Evolutionary conservation across 2,329 filamentous ascomycete species (phyloP).

Genomic region (Claviceps africana): DNA sequence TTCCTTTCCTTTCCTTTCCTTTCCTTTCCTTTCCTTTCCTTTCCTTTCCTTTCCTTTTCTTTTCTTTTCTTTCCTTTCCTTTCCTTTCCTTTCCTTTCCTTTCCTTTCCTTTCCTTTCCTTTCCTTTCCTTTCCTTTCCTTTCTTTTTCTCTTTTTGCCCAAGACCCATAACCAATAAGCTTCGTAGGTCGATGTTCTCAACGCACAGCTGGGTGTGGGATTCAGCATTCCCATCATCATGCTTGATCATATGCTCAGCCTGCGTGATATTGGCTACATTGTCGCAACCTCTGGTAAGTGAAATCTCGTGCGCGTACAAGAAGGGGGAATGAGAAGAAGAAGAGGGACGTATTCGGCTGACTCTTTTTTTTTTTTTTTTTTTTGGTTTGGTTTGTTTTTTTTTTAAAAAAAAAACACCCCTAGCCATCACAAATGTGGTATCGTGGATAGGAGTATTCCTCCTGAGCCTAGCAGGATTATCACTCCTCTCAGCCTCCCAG

Average conservation of each 20-base stretch:
- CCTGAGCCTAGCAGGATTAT: constrained; percentile 10
- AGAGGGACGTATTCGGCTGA: background rate
- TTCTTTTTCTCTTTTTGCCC: background rate
- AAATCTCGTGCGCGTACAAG: too few relatives aligned
- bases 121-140: too few relatives aligned
- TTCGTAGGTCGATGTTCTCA: constrained; percentile 34
- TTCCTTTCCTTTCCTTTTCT: background rate
- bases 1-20: background rate
- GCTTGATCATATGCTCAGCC: constrained; percentile 23
- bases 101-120: too few relatives aligned
- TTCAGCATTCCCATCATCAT: constrained; percentile 36
- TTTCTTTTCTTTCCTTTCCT: too few relatives aligned
- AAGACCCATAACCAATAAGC: background rate
- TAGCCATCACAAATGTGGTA: constrained; percentile 21
- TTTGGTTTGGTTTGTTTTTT: too few relatives aligned
- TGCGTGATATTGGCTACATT: constrained; percentile 25
- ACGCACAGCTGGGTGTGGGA: constrained; percentile 35
- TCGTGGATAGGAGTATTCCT: constrained; percentile 22
- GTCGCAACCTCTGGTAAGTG: constrained; percentile 30
- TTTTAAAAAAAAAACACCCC: too few relatives aligned
- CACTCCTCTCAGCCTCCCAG: background rate
- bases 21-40: background rate
- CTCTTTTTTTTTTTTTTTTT: too few relatives aligned
- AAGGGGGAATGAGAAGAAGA: background rate
- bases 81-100: too few relatives aligned